Evolutionary conservation across 129 eudicot species (phyloP), one percentile per base, ranked within the genome.

Genomic region (Silybum marianum): DNA sequence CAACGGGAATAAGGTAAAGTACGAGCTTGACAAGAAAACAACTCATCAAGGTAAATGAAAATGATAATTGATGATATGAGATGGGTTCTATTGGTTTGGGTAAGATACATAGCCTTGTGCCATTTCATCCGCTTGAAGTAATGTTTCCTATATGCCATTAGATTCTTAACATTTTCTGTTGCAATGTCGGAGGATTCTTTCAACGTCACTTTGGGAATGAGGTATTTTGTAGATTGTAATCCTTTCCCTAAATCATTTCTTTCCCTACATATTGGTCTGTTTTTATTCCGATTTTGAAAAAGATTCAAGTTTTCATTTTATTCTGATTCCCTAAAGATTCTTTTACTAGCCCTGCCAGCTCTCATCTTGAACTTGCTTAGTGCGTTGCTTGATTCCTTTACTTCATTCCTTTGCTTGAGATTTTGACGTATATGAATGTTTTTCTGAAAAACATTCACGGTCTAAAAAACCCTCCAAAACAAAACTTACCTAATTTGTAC

Each of bases 171-270:
- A 71, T 74, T 30, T 81, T 73, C 62, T 42, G 65, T 54, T 84
- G 86, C 93, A 92, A 98, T 70, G 99, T 95, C 70, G 98, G 92
- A 80, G 93, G 86, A 38, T 95, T 95, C 88, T 89, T 95, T 78
- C 87, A 90, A 74, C 98, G 99, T 51, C 99, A 95, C 87, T 95
- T 95, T 87, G 99, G 99, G 63, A 88, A 89, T 86, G 99, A 95
- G 98, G 99, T 95, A 76, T 67, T 65, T 72, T 82, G 73, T 18
- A 30, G 75, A 78, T 69, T 9, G 26, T 34, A 28, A 19, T 32
- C 73, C 39, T 77, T 40, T 38, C 10, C 38, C 16, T 77, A 13
- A 24, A 12, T 66, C 73, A 42, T 23, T 25, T 77, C 14, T 62
- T 58, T 46, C 36, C 2, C 48, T 76, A 40, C 68, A 79, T 51